Evolutionary conservation across 2,329 filamentous ascomycete species (phyloP).

Genomic region (Paecilomyces sp.): DNA sequence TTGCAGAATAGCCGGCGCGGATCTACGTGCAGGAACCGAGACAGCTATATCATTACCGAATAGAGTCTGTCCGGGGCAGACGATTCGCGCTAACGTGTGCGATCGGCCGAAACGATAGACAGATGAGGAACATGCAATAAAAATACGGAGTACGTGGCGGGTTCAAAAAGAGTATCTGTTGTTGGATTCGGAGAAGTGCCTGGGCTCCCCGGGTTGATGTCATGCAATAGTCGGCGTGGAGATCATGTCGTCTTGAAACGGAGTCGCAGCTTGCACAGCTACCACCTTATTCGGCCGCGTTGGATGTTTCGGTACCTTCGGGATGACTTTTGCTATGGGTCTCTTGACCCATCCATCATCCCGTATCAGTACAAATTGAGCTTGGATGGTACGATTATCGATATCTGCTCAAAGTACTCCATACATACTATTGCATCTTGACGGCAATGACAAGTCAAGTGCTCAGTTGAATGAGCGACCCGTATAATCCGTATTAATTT

Average conservation of each 20-base stretch:
- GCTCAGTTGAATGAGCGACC: not conserved
- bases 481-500: too few relatives aligned
- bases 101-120: not conserved
- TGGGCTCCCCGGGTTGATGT: not conserved
- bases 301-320: not conserved
- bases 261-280: not conserved
- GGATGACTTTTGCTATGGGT: not conserved
- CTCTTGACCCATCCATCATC: not conserved
- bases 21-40: not conserved
- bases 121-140: not conserved
- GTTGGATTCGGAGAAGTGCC: not conserved
- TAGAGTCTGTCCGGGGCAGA: not conserved
- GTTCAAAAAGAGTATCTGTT: not conserved
- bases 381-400: not conserved
- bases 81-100: not conserved
- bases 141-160: not conserved
- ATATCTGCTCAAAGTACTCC: not conserved
- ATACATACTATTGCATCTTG: not conserved
- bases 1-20: not conserved
- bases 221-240: not conserved
- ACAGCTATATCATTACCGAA: not conserved
- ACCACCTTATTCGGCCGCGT: not conserved
- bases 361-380: not conserved
- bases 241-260: not conserved
- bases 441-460: not conserved